Base-by-base conservation (phyloP, 768 basidiomycete genomes). In the Leccinum uliginosum region DNA sequence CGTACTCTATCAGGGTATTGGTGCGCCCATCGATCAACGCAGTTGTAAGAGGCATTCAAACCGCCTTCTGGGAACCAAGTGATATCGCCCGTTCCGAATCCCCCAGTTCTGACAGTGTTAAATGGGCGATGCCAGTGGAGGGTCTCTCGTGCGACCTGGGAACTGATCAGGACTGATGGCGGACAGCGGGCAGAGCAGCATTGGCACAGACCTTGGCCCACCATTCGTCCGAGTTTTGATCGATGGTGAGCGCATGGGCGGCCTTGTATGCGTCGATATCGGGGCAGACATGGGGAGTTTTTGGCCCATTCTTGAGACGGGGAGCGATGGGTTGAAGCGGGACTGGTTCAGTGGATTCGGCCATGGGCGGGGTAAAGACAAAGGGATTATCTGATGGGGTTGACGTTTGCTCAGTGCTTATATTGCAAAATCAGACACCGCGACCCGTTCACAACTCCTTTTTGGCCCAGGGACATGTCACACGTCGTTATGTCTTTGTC, bases 11-110 rank as follows among this genome's bases (percentile, higher is more conserved):
- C 76, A 0, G 96, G 97, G 66, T 94, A 76, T 68, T 85, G 83
- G 77, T 88, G 94, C 15, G 92, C 96, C 87, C 93, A 95, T 55
- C 96, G 84, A 72, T 99, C 97, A 50, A 99, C 92, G 66, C 93
- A 96, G 74, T 99, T 99, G 80, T 98, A 98, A 9, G 93, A 85
- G 1, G 88, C 96, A 67, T 95, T 97, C 63, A 96, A 74, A 4
- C 79, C 87, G 29, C 96, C 96, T 66, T 99, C 95, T 5, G 93
- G 93, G 82, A 98, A 98, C 96, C 96, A 98, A 60, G 82, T 81
- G 57, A 96, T 85, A 69, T 97, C 92, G 27, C 95, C 96, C 2
- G 81, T 83, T 66, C 82, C 79, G 66, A 98, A 98, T 7, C 80
- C 77, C 45, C 96, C 96, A 4, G 89, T 77, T 65, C 87, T 78